phyloP scores from a whole-genome alignment of 1,284 basidiomycete species.

The Xerocomus alliaceus region DNA sequence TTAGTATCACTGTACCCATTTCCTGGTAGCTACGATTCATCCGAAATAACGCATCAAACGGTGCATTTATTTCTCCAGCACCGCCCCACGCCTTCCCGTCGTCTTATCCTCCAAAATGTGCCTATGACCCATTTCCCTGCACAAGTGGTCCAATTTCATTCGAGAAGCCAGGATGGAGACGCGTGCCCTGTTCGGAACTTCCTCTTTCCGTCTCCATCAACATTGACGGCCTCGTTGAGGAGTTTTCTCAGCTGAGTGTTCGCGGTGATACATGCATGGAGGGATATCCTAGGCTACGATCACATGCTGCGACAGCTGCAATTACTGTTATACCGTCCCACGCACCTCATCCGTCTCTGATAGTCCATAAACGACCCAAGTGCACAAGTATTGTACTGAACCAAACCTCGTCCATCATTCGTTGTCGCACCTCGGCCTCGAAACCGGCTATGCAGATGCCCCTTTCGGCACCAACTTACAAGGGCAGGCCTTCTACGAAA shows the following conservation, averaged over 20 bases:
- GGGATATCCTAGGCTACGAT: background rate
- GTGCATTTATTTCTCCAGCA: background rate
- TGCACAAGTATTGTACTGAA: background rate
- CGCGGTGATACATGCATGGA: conserved; percentile 6
- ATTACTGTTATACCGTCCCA: conserved; percentile 24
- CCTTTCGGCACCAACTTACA: background rate
- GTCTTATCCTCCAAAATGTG: conserved; percentile 21
- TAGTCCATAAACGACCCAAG: background rate
- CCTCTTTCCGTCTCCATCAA: background rate
- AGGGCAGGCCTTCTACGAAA: background rate
- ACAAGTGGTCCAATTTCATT: conserved; percentile 6
- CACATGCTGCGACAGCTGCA: conserved; percentile 22
- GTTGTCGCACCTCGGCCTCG: background rate
- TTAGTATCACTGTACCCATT: too few species aligned
- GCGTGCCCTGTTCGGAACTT: background rate
- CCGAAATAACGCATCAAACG: background rate
- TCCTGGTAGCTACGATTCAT: background rate
- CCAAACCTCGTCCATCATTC: conserved; percentile 1
- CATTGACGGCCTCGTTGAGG: conserved; percentile 19
- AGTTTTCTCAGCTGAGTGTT: conserved; percentile 24
- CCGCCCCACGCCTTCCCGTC: conserved; percentile 30
- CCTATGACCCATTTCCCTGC: conserved; percentile 29
- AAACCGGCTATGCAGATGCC: conserved; percentile 18
- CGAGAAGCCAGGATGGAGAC: conserved; percentile 14
- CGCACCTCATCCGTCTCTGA: conserved; percentile 29